A percentile compares a stretch with the other conserved stretches of the same genome.
Evolutionary conservation across 805 yeast species (phyloP).

Genomic region (Hanseniaspora clermontiae): DNA sequence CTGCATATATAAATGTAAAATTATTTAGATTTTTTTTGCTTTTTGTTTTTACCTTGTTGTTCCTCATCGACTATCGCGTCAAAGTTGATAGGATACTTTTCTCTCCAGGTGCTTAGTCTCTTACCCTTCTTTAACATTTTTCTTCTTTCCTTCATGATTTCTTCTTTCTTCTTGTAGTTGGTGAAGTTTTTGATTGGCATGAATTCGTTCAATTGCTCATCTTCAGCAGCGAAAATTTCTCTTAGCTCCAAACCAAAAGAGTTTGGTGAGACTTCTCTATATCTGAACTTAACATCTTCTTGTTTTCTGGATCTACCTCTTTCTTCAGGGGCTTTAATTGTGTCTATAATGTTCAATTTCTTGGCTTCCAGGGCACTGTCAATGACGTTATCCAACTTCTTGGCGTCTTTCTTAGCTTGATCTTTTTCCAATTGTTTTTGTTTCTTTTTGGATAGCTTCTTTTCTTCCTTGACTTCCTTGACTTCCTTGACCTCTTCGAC

Average conservation of each 20-base stretch:
- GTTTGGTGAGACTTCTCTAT: slow-evolving; percentile 92
- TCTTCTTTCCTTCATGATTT: slow-evolving; percentile 64
- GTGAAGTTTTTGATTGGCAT: slow-evolving; percentile 88
- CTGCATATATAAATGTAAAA: neutral
- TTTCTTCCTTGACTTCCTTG: slow-evolving; percentile 19
- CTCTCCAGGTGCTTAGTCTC: slow-evolving; percentile 80
- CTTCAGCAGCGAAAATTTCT: slow-evolving; percentile 85
- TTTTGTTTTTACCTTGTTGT: slow-evolving; percentile 4
- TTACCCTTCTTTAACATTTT: slow-evolving; percentile 68
- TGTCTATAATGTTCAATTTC: slow-evolving; percentile 50
- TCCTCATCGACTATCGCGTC: neutral
- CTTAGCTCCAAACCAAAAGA: slow-evolving; percentile 72
- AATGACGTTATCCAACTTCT: slow-evolving; percentile 51
- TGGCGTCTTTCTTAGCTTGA: slow-evolving; percentile 48
- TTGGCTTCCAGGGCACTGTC: slow-evolving; percentile 68
- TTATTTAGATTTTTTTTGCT: slow-evolving; percentile 4
- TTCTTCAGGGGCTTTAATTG: slow-evolving; percentile 46
- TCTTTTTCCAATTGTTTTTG: slow-evolving; percentile 47
- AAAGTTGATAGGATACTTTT: slow-evolving; percentile 24
- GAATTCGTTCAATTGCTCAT: slow-evolving; percentile 66
- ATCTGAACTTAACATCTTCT: slow-evolving; percentile 47
- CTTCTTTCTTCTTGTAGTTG: slow-evolving; percentile 59
- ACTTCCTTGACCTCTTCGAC: slow-evolving; percentile 20
- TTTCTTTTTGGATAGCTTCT: slow-evolving; percentile 36
- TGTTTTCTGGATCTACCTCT: slow-evolving; percentile 42